Base-by-base conservation (phyloP, 176 grass and related monocot genomes). In the Cymbopogon citratus region DNA sequence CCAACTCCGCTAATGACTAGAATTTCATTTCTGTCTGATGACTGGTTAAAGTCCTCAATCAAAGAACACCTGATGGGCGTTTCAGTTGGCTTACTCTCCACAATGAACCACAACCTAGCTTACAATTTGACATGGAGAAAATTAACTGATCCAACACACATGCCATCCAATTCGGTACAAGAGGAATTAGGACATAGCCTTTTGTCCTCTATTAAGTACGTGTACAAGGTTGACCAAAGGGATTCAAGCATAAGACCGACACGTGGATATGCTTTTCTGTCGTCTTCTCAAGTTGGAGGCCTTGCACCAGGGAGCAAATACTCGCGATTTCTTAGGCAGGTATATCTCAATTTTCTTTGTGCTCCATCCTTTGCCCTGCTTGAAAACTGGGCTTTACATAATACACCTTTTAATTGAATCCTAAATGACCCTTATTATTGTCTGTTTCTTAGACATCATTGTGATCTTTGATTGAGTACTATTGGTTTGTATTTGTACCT, bases 41-140 rank as follows among this genome's bases (percentile, higher is more conserved):
- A 95, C 74, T 95, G 88, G 96, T 87, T 98, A 19, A 95, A 91
- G 67, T 95, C 89, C 77, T 95, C 93, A 54, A 68, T 88, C 62
- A 99, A 91, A 76, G 93, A 90, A 85, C 89, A 85, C 6, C 73
- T 95, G 40, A 87, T 93, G 82, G 83, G 87, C 9, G 13, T 95
- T 81, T 93, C 83, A 87, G 82, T 95, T 87, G 91, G 93, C n/a
- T 82, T 99, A 81, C 83, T 95, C 31, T 95, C 92, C 34, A 93
- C 85, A 9, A 81, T 68, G 62, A 84, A 91, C 24, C 91, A 95
- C 86, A 88, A 95, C 68, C 59, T 99, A 14, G 14, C 88, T 66
- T 99, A 95, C 75, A 91, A 95, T 84, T 80, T 99, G 40, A 88
- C 92, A 62, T 95, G 92, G 96, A 83, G 69, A 36, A 93, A 80